These are phyloP conservation scores for Manihot esculenta DNA, from an alignment of 441 rosid genomes.

Conservation along the genomic window DNA sequence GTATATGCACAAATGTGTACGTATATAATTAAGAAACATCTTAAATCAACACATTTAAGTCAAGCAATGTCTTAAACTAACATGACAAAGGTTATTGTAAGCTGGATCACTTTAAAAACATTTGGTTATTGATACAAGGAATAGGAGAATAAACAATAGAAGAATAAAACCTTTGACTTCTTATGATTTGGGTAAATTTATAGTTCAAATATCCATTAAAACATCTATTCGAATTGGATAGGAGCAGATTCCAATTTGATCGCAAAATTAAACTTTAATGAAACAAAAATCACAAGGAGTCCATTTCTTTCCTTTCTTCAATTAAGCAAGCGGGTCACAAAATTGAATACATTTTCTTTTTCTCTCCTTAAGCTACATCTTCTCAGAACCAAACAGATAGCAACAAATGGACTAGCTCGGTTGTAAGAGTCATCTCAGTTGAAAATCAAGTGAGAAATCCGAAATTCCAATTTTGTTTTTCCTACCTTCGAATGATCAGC, in stretches of 20 bases:
- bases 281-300: not conserved
- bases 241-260: not conserved
- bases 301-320: not conserved
- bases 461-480: not conserved
- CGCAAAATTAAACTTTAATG: not conserved
- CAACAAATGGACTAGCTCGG: not conserved
- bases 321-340: no score
- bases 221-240: not conserved
- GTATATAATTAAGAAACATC: not conserved
- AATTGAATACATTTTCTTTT: not conserved
- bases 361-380: not conserved
- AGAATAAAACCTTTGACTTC: not conserved
- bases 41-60: not conserved
- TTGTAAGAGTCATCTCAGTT: not conserved
- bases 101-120: not conserved
- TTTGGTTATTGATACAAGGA: not conserved
- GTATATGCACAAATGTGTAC: not conserved
- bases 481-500: not conserved
- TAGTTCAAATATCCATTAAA: not conserved
- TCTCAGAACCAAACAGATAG: not conserved
- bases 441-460: not conserved
- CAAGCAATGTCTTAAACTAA: not conserved
- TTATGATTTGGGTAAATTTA: not conserved
- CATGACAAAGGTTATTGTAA: not conserved
- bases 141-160: not conserved